phyloP scores from a whole-genome alignment of 2,329 filamentous ascomycete genomes.

The Zalaria sp. region DNA sequence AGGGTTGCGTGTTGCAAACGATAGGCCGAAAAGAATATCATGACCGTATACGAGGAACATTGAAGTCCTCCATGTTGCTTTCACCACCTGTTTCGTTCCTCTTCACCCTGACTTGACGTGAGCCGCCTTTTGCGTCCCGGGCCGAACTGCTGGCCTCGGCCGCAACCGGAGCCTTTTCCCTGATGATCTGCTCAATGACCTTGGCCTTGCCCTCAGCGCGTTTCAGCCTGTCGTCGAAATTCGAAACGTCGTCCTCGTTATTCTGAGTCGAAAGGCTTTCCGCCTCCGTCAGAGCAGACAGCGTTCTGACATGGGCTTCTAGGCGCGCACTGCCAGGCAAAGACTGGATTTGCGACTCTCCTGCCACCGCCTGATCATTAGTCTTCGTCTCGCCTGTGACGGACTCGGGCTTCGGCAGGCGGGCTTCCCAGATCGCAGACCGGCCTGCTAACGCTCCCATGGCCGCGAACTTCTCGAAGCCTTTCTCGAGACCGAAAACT shows the following conservation, averaged over 20 bases:
- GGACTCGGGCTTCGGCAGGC: conserved; percentile 31
- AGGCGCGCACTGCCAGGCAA: conserved; percentile 49
- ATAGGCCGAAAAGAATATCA: too few species aligned
- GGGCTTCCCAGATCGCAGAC: conserved; percentile 70
- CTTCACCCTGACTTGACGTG: conserved; percentile 8
- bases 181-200: conserved; percentile 61
- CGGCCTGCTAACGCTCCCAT: conserved; percentile 67
- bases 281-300: conserved; percentile 68
- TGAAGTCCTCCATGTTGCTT: conserved; percentile 24
- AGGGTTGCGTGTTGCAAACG: neutral
- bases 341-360: conserved; percentile 22
- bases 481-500: conserved; percentile 79
- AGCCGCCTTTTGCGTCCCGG: neutral
- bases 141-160: neutral
- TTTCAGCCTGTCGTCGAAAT: conserved; percentile 81
- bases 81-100: conserved; percentile 7
- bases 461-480: conserved; percentile 81
- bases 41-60: conserved; percentile 1
- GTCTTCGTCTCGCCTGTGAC: conserved; percentile 2
- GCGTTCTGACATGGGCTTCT: conserved; percentile 58
- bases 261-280: conserved; percentile 68
- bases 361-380: neutral
- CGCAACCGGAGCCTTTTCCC: conserved; percentile 21
- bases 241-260: conserved; percentile 74
- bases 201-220: conserved; percentile 72